Evolutionary conservation across 2,329 filamentous ascomycete genomes (phyloP).

Genomic region (Fonsecaea erecta): DNA sequence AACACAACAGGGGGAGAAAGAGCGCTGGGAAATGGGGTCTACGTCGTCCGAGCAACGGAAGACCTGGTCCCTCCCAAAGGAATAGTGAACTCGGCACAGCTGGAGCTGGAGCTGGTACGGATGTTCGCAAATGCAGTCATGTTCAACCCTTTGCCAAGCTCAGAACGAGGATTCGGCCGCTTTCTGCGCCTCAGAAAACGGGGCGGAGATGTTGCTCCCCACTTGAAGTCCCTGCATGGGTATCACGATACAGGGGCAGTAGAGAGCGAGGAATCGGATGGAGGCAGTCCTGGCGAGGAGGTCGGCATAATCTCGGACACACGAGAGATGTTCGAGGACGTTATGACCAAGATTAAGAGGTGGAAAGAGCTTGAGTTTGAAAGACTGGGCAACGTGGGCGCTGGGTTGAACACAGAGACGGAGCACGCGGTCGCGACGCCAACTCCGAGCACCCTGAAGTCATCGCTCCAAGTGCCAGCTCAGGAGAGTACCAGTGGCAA

Average conservation of each 20-base stretch:
- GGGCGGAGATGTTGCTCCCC: slow-evolving; percentile 46
- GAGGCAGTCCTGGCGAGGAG: slow-evolving; percentile 73
- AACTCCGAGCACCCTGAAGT: neutral
- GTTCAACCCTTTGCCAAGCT: slow-evolving; percentile 81
- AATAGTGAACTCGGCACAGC: slow-evolving; percentile 89
- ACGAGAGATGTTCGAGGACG: slow-evolving; percentile 84
- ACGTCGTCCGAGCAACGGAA: slow-evolving; percentile 61
- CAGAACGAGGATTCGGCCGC: slow-evolving; percentile 68
- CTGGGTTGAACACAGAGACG: neutral
- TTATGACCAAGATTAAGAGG: slow-evolving; percentile 76
- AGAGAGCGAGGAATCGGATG: slow-evolving; percentile 38
- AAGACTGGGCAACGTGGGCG: slow-evolving; percentile 37
- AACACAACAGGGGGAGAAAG: slow-evolving; percentile 17
- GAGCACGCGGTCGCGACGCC: neutral
- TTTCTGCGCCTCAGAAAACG: slow-evolving; percentile 53
- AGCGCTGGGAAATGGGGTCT: slow-evolving; percentile 48
- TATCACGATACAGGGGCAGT: slow-evolving; percentile 51
- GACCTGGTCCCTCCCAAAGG: slow-evolving; percentile 83
- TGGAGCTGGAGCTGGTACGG: slow-evolving; percentile 90
- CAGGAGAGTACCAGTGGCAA: neutral
- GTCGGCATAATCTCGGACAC: slow-evolving; percentile 88
- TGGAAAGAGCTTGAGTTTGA: slow-evolving; percentile 71
- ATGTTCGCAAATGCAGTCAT: slow-evolving; percentile 99
- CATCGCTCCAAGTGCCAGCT: neutral
- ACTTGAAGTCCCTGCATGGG: slow-evolving; percentile 39